Conservation (phyloP, 1,139 yeast species). For the Pneumocystis sp. region DNA sequence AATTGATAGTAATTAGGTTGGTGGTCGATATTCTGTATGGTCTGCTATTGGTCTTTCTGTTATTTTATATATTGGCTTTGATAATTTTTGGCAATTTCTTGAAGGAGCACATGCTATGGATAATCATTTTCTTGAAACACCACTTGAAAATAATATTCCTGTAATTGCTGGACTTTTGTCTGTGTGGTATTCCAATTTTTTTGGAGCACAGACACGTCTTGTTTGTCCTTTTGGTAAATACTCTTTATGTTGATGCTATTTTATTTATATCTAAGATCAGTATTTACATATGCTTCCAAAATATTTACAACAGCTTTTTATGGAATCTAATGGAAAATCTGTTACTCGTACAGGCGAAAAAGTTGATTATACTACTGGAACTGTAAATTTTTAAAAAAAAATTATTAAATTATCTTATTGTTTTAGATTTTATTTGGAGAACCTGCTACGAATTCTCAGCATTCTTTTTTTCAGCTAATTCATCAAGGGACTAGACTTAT, state of each 20-base stretch:
- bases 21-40: constrained; percentile 99
- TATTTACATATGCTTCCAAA: constrained; percentile 98
- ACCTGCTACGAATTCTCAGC: constrained; percentile 98
- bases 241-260: neutral
- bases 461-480: constrained; percentile 96
- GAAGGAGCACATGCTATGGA: constrained; percentile 97
- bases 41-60: constrained; percentile 94
- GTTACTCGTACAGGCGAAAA: constrained; percentile 83
- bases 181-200: constrained; percentile 97
- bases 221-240: constrained; percentile 56
- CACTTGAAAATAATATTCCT: constrained; percentile 84
- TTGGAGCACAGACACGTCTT: constrained; percentile 92
- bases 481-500: constrained; percentile 98
- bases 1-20: constrained; percentile 33
- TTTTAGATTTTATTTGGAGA: constrained; percentile 70
- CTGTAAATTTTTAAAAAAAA: constrained; percentile 21
- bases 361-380: constrained; percentile 89
- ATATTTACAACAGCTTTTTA: constrained; percentile 90
- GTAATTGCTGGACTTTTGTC: constrained; percentile 80
- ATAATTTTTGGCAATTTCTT: constrained; percentile 77
- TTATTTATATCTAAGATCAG: constrained; percentile 45
- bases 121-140: constrained; percentile 69
- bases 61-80: constrained; percentile 87
- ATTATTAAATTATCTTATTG: neutral
- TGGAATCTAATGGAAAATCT: constrained; percentile 98